Conservation (phyloP, 495 filamentous ascomycete species). For the Penicillium macrosclerotiorum region DNA sequence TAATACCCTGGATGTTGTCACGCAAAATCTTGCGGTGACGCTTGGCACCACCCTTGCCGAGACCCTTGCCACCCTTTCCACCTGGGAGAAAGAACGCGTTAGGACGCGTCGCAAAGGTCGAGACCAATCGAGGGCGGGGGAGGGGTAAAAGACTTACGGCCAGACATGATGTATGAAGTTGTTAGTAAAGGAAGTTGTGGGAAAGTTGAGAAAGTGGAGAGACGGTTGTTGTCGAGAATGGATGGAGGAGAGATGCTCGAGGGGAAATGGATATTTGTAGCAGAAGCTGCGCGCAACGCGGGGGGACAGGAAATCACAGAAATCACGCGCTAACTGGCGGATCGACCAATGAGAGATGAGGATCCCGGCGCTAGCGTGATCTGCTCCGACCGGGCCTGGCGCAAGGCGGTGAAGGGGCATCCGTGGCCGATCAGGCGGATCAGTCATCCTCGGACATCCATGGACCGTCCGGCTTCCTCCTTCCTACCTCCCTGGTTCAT, state of each 20-base stretch:
- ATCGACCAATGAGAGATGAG: slow-evolving; percentile 42
- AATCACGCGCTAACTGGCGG: slow-evolving; percentile 41
- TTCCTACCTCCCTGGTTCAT: too few species aligned
- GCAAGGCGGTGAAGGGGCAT: too few species aligned
- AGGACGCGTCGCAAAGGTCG: slow-evolving; percentile 25
- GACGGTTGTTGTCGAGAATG: slow-evolving; percentile 35
- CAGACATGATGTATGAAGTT: slow-evolving; percentile 59
- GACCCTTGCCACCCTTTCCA: slow-evolving; percentile 98
- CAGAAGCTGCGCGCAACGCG: slow-evolving; percentile 22
- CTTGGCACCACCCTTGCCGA: slow-evolving; percentile 92
- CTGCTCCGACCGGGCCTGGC: slow-evolving; percentile 21
- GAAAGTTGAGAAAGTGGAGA: slow-evolving; percentile 35
- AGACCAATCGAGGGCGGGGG: slow-evolving; percentile 5
- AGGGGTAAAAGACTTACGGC: slow-evolving; percentile 59
- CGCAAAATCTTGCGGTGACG: slow-evolving; percentile 98
- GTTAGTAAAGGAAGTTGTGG: slow-evolving; percentile 25
- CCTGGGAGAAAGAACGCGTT: slow-evolving; percentile 53
- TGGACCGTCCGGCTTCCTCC: slow-evolving; percentile 10
- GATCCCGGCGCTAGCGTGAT: slow-evolving; percentile 34
- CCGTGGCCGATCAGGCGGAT: too few species aligned
- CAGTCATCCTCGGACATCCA: slow-evolving; percentile 28
- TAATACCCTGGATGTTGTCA: slow-evolving; percentile 99
- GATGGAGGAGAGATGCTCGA: slow-evolving; percentile 41
- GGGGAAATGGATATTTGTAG: slow-evolving; percentile 50
- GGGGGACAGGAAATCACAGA: slow-evolving; percentile 23